These are phyloP conservation scores for Fusarium decemcellulare DNA, from an alignment of 2,329 filamentous ascomycete species.

Conservation along the genomic window DNA sequence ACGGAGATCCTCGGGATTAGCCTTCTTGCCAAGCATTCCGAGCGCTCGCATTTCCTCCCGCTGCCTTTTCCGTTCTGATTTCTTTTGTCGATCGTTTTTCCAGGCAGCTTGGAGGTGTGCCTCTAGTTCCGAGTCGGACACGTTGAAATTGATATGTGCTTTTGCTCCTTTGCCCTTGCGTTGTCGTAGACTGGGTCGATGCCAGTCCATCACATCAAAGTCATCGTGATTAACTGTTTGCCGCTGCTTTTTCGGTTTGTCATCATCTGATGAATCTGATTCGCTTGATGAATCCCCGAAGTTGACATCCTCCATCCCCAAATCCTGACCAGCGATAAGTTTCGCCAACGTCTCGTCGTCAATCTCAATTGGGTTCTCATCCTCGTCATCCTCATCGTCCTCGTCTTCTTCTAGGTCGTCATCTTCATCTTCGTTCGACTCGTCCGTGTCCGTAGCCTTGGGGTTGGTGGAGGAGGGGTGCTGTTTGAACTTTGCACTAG, in stretches of 20 bases:
- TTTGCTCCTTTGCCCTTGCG: slow-evolving; percentile 75
- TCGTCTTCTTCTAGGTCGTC: slow-evolving; percentile 1
- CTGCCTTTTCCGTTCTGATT: slow-evolving; percentile 77
- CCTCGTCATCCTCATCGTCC: slow-evolving; percentile 13
- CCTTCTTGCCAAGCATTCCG: slow-evolving; percentile 74
- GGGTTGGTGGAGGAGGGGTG: slow-evolving; percentile 68
- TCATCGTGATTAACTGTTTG: slow-evolving; percentile 67
- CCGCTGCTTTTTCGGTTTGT: slow-evolving; percentile 52
- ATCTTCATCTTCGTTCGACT: slow-evolving; percentile 24
- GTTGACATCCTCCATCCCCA: slow-evolving; percentile 33
- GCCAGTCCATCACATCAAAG: slow-evolving; percentile 89
- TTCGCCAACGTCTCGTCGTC: slow-evolving; percentile 46
- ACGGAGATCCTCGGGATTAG: slow-evolving; percentile 71
- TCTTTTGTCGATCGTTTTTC: slow-evolving; percentile 79
- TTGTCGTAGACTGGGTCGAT: slow-evolving; percentile 74
- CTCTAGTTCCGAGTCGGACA: slow-evolving; percentile 78
- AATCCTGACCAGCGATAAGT: slow-evolving; percentile 43
- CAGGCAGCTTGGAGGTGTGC: slow-evolving; percentile 70
- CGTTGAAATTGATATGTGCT: slow-evolving; percentile 64
- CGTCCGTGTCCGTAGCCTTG: slow-evolving; percentile 48
- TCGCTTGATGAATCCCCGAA: slow-evolving; percentile 34
- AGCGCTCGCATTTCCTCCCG: slow-evolving; percentile 78
- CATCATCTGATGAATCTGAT: slow-evolving; percentile 27
- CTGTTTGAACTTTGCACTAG: slow-evolving; percentile 54
- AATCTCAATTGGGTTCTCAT: slow-evolving; percentile 38